Evolutionary conservation across 805 yeast species (phyloP).

Genomic region (Ogataea siamensis): DNA sequence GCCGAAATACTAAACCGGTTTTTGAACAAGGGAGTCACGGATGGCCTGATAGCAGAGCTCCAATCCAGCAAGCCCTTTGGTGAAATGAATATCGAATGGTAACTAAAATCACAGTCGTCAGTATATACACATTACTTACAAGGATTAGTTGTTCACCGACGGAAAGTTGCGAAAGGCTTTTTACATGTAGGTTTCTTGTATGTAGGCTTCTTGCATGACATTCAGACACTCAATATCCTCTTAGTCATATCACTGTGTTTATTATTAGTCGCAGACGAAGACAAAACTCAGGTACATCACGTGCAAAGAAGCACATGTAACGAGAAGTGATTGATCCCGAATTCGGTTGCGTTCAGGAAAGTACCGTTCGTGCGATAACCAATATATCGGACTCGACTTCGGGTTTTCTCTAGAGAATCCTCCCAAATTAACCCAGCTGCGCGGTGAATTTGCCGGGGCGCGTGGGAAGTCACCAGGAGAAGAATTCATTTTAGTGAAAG

Average conservation of each 20-base stretch:
- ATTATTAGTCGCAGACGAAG: no score
- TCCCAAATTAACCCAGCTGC: conserved; percentile 1
- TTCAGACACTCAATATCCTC: no score
- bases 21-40: conserved; percentile 45
- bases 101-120: no score
- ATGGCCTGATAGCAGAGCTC: conserved; percentile 47
- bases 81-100: conserved; percentile 47
- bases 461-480: not conserved
- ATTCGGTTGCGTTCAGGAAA: conserved; percentile 22
- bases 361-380: conserved; percentile 4
- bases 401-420: conserved; percentile 7
- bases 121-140: no score
- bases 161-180: no score
- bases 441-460: conserved; percentile 3
- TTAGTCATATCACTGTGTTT: no score
- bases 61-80: conserved; percentile 49
- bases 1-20: conserved; percentile 41
- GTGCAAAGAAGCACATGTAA: not conserved
- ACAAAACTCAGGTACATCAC: no score
- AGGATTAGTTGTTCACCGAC: no score
- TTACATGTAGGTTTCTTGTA: no score
- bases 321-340: conserved; percentile 6
- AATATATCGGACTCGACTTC: conserved; percentile 22
- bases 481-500: not conserved
- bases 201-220: no score